phyloP scores from a whole-genome alignment of 1,284 basidiomycete species.

The Cryptococcus jaspeensis region DNA sequence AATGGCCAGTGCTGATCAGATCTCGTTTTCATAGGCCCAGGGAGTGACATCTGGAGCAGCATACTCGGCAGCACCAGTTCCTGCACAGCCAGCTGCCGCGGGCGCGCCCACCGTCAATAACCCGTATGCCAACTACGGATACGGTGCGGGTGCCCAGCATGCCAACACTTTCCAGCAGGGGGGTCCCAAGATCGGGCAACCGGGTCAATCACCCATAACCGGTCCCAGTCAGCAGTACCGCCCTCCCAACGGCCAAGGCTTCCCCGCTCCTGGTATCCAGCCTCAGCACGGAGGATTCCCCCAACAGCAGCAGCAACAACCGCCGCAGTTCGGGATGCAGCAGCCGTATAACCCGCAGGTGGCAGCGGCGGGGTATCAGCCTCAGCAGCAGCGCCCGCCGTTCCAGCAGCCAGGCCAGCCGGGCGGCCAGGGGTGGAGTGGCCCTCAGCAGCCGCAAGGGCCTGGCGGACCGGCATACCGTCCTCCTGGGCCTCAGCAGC shows the following conservation, averaged over 20 bases:
- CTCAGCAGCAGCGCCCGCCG: neutral
- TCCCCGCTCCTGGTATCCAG: constrained; percentile 11
- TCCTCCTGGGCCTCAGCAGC: constrained; percentile 12
- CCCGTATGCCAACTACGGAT: constrained; percentile 49
- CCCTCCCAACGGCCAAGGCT: constrained; percentile 13
- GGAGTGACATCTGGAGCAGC: constrained; percentile 19
- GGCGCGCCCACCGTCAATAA: constrained; percentile 25
- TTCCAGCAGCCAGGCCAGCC: neutral
- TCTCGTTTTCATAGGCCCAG: constrained; percentile 36
- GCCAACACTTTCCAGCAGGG: constrained; percentile 7
- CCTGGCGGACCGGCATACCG: constrained; percentile 1
- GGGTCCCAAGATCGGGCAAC: neutral
- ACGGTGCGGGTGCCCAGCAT: constrained; percentile 44
- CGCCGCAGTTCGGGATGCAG: neutral
- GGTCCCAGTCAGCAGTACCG: constrained; percentile 18
- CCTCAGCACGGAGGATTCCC: constrained; percentile 1
- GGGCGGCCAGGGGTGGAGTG: neutral
- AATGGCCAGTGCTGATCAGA: too few species aligned
- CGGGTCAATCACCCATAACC: constrained; percentile 4
- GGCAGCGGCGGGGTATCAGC: constrained; percentile 10
- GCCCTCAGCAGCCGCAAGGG: too few species aligned
- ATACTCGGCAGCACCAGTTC: constrained; percentile 17
- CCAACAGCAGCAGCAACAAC: constrained; percentile 21
- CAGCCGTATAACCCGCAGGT: constrained; percentile 13
- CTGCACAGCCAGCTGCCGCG: constrained; percentile 13